phyloP scores from a whole-genome alignment of 805 yeast species.

The Brettanomyces sp. region DNA sequence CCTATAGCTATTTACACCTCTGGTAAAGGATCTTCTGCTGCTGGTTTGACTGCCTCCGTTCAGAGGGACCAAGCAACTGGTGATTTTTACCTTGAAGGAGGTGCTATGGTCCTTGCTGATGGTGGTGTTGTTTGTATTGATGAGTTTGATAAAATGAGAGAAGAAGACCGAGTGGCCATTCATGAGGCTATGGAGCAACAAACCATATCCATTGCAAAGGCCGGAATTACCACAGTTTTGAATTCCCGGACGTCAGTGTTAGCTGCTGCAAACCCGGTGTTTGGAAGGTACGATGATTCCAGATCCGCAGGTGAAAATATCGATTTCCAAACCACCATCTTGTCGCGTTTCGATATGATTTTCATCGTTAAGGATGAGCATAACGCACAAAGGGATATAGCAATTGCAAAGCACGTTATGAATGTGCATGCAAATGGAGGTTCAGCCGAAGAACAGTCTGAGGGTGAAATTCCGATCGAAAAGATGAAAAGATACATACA shows the following conservation, averaged over 20 bases:
- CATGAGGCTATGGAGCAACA: constrained; percentile 99
- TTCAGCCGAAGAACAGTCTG: constrained; percentile 36
- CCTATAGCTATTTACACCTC: constrained; percentile 95
- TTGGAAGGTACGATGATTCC: constrained; percentile 92
- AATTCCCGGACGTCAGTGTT: constrained; percentile 94
- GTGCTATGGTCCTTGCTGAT: constrained; percentile 99
- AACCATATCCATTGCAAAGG: constrained; percentile 96
- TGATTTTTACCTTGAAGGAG: constrained; percentile 95
- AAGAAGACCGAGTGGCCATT: constrained; percentile 96
- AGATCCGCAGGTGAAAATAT: constrained; percentile 97
- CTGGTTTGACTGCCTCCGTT: constrained; percentile 97
- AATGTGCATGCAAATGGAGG: constrained; percentile 82
- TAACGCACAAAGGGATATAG: constrained; percentile 71
- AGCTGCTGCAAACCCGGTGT: constrained; percentile 97
- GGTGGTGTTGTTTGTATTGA: constrained; percentile 99
- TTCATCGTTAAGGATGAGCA: constrained; percentile 95
- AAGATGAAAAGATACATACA: constrained; percentile 89
- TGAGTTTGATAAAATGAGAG: constrained; percentile 99
- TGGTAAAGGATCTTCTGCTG: constrained; percentile 99
- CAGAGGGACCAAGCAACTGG: constrained; percentile 84
- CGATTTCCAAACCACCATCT: constrained; percentile 93
- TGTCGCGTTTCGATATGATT: constrained; percentile 98
- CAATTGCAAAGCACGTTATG: constrained; percentile 92
- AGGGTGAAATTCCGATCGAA: constrained; percentile 82
- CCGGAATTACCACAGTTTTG: constrained; percentile 94